Evolutionary conservation across 2,329 filamentous ascomycete species (phyloP), one percentile per base, ranked within the genome.

Genomic region (Peltaster fructicola): DNA sequence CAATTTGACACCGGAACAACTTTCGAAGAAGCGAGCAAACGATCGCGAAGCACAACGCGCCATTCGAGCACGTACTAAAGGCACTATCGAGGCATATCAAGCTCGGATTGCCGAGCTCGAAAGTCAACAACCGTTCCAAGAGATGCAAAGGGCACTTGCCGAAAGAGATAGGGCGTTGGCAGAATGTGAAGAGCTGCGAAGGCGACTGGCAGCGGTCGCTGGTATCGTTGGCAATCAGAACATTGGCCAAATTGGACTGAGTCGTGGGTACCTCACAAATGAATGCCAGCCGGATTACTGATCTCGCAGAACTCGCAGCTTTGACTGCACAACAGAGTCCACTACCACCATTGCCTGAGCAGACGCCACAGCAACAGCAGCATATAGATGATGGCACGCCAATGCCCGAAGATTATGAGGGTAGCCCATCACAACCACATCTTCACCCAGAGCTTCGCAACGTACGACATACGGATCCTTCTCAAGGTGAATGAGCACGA

Each of bases 11-110:
- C 77, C 81, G 5, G 77, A 84, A 33, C 84, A 92, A 53, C 66
- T 92, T 30, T 79, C 76, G 15, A 77, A 82, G 51, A 93, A 92
- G 59, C 66, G 84, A 35, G 79, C 80, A 43, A 92, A 92, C 65
- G 80, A 90, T 47, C 72, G 80, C 30, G 79, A 90, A 50, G 81
- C 80, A 15, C 80, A 91, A 48, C 67, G 80, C 23, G 79, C 78
- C 18, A 88, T 90, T 31, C 65, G 80, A 20, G 77, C 85, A 54
- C 68, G 80, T 27, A 88, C 79, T 14, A 80, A 74, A 53, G 67
- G 70, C 30, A 75, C 78, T 48, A 88, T 88, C 38, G 77, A 85
- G 45, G 56, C 53, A 5, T 58, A 88, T 30, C 76, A 88, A 48
- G 61, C 61, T 31, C 63, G 68, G 33, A 82, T 90, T 32, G 61